phyloP scores from a whole-genome alignment of 352 stramenopile genomes.

The Pythium sukuiense region DNA sequence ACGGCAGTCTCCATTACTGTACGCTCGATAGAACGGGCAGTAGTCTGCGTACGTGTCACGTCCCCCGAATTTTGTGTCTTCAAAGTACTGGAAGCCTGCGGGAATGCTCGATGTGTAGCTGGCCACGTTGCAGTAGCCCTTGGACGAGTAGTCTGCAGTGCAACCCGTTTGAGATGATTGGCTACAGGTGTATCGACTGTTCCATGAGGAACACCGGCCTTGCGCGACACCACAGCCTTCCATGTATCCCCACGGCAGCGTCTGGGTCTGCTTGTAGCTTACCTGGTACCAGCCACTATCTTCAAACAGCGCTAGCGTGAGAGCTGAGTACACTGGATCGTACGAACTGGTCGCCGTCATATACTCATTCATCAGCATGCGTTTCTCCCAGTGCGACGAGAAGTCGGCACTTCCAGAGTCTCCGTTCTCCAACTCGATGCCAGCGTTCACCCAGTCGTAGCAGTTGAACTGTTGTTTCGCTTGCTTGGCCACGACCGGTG shows the following conservation, averaged over 20 bases:
- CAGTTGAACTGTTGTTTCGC: conserved; percentile 80
- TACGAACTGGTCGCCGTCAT: conserved; percentile 81
- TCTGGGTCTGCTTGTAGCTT: conserved; percentile 55
- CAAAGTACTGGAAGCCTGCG: conserved; percentile 81
- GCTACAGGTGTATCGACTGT: conserved; percentile 63
- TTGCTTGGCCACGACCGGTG: conserved; percentile 60
- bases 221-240: conserved; percentile 71
- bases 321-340: conserved; percentile 68
- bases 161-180: conserved; percentile 43
- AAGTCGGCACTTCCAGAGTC: conserved; percentile 56
- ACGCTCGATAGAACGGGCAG: conserved; percentile 76
- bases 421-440: conserved; percentile 75
- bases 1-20: conserved; percentile 78
- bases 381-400: conserved; percentile 85
- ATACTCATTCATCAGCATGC: conserved; percentile 79
- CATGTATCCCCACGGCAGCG: conserved; percentile 68
- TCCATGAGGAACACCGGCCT: conserved; percentile 68
- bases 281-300: conserved; percentile 85
- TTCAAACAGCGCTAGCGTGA: conserved; percentile 78
- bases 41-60: conserved; percentile 74
- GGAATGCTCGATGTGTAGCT: conserved; percentile 68
- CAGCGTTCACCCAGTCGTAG: conserved; percentile 57
- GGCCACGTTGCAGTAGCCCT: conserved; percentile 77
- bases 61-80: conserved; percentile 53
- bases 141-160: conserved; percentile 65